Base-by-base conservation (phyloP, 1,284 basidiomycete species). In the Ustilago sp. region DNA sequence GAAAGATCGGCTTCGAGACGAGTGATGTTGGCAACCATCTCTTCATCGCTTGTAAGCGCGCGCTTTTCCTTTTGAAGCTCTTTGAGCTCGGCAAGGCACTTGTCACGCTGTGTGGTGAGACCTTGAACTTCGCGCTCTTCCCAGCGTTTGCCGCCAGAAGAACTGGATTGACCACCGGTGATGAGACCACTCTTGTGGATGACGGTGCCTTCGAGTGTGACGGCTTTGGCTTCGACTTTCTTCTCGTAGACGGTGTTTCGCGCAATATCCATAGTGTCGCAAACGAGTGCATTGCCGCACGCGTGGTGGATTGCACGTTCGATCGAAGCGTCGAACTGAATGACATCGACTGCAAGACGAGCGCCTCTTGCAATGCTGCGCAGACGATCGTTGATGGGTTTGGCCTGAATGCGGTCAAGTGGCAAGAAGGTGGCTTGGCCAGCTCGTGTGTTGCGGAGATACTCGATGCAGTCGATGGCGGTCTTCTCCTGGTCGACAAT, bases 161-260 rank as follows among this genome's bases (percentile, higher is more conserved):
- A 93, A 93, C 87, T 93, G 92, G 56, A 90, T 90, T 69, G 79
- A 67, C 97, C 97, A 88, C 97, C 97, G 39, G 97, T 99, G 84
- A 99, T 99, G 53, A 97, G 88, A 80, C 97, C 97, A 78, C 93
- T 95, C 88, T 96, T 97, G 87, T 99, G 97, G 60, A 99, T 98
- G 64, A 99, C 89, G 0, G 95, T 98, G 0, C 97, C 97, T 55
- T 99, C 95, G 47, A 99, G 89, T 0, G 97, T 96, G 11, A 99
- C 96, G 68, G 95, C 95, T 89, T 99, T 99, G 59, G 98, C 93
- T 79, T 98, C 95, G 83, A 97, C 93, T 1, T 92, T 91, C 86
- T 93, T 95, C 78, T 97, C 95, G 87, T 95, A 99, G 77, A 92
- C 93, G 5, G 99, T 91, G 84, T 92, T 91, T 75, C 91, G 90